Base-by-base conservation (phyloP, 2,329 filamentous ascomycete species). In the Canariomyces notabilis region DNA sequence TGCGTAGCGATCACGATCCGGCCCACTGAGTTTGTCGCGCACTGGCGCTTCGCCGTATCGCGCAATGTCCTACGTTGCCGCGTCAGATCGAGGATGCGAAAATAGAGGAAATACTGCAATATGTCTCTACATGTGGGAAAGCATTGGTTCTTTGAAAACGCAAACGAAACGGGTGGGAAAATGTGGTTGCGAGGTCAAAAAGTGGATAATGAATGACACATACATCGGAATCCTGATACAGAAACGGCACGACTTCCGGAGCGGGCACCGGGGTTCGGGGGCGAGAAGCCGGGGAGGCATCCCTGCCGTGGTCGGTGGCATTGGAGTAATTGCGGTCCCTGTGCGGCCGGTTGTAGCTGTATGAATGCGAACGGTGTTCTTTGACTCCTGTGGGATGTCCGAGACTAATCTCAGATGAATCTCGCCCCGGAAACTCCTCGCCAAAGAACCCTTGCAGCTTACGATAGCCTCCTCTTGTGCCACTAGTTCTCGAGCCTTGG, bases 191-290 rank as follows among this genome's bases (percentile, higher is more conserved):
- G 55, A 42, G 31, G 29, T 40, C 19, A 22, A 47, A 38, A 43
- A 19, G 23, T 20, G 20, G 33, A 19, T 52, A 52, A 46, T 47
- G 47, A 45, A 49, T 15, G 48, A 37, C 26, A 76, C 82, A 72
- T 66, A 87, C 84, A 71, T 87, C 80, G 55, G 78, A 78, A 63
- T 93, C 88, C 67, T 97, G 93, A 63, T 93, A 97, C 52, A 95
- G 77, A 76, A 95, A 98, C n/a, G 93, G 93, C 32, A 95, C 93
- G 48, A 98, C 89, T 67, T 97, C 91, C 60, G 88, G 93, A 11
- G 87, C 88, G 34, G 87, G 87, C 42, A 89, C 75, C 11, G 90
- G 89, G n/a, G 88, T 95, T 57, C 85, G 79, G 38, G 90, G 88
- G 56, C 88, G 77, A 21, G 86, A 89, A 23, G 80, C 77, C 33